These are phyloP conservation scores for Mollisiaceae sp. DNA, from an alignment of 2,329 filamentous ascomycete genomes.

Conservation along the genomic window DNA sequence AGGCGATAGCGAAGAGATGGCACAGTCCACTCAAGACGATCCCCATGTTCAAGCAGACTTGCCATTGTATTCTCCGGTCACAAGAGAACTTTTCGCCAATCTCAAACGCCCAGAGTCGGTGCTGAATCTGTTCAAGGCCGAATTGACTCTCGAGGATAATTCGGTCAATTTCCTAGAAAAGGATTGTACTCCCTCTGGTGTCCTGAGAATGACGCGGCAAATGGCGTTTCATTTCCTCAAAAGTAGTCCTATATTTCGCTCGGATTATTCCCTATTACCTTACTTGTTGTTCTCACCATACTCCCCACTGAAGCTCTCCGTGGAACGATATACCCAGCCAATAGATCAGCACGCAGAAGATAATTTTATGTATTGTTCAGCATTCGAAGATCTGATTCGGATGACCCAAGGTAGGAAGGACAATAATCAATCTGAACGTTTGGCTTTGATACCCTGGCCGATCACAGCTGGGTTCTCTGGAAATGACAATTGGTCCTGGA, in stretches of 20 bases:
- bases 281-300: constrained; percentile 43
- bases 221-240: constrained; percentile 33
- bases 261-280: constrained; percentile 39
- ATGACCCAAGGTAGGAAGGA: constrained; percentile 23
- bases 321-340: not conserved
- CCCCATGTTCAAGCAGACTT: constrained; percentile 24
- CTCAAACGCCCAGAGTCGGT: constrained; percentile 51
- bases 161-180: constrained; percentile 1
- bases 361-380: constrained; percentile 36
- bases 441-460: not conserved
- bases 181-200: not conserved
- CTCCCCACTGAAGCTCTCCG: constrained; percentile 38
- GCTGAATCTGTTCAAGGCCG: not conserved
- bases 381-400: constrained; percentile 42
- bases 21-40: not conserved
- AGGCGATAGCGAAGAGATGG: not conserved
- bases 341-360: constrained; percentile 10
- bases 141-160: constrained; percentile 7
- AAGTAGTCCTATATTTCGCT: constrained; percentile 18
- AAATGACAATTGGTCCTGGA: constrained; percentile 21
- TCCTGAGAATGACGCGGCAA: constrained; percentile 27
- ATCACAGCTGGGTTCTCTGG: not conserved
- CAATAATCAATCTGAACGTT: not conserved
- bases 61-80: constrained; percentile 38
- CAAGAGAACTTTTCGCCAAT: constrained; percentile 34